Evolutionary conservation across 352 stramenopile genomes (phyloP).

Genomic region (Pythium chondricola): DNA sequence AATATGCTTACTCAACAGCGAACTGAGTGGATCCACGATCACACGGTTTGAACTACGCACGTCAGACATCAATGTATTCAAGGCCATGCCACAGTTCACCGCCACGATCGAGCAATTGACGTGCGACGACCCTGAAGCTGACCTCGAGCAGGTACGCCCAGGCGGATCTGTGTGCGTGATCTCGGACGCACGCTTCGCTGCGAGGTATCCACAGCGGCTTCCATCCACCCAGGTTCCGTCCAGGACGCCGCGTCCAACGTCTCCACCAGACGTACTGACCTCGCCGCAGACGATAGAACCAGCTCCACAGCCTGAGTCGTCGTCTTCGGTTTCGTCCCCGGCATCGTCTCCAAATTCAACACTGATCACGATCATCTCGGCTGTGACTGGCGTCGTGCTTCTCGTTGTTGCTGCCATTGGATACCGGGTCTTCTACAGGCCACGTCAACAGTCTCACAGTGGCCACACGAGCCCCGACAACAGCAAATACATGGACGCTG

Average conservation of each 20-base stretch:
- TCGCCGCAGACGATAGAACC: no score
- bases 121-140: no score
- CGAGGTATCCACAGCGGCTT: no score
- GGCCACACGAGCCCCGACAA: neutral
- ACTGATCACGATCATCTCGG: slow-evolving; percentile 1
- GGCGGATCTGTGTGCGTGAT: no score
- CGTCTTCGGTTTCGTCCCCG: neutral
- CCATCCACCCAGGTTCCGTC: no score
- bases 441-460: neutral
- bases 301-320: no score
- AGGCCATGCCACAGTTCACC: no score
- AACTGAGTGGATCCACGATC: neutral
- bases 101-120: no score
- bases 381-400: slow-evolving; percentile 1
- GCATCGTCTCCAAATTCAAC: slow-evolving; percentile 1
- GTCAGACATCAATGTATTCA: neutral
- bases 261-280: no score
- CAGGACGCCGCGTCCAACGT: no score
- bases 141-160: no score
- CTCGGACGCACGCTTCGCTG: no score
- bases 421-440: slow-evolving; percentile 3
- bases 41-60: neutral
- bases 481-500: slow-evolving; percentile 5
- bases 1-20: neutral
- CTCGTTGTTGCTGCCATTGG: neutral